A percentile compares a stretch with the other conserved stretches of the same genome.
Evolutionary conservation across 2,329 filamentous ascomycete species (phyloP).

Genomic region (Pyrenochaeta sp.): DNA sequence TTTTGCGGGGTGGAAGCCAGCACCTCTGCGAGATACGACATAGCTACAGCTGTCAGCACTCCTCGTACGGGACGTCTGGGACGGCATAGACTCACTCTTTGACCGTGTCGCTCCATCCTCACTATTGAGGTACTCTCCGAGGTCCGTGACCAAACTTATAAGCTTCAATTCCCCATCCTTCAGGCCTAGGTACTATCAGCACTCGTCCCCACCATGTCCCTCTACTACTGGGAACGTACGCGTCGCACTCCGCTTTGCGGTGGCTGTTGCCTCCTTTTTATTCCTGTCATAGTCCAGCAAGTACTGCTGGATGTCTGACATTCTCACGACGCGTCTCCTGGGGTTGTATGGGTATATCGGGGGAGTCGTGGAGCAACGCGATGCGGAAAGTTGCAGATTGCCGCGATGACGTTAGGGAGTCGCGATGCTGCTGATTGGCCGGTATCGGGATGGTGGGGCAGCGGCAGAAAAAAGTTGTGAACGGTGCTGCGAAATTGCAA

Average conservation of each 20-base stretch:
- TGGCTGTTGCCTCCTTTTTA: slow-evolving; percentile 55
- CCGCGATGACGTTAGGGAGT: slow-evolving; percentile 27
- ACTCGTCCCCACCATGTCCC: slow-evolving; percentile 19
- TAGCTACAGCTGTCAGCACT: slow-evolving; percentile 42
- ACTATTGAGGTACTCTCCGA: slow-evolving; percentile 73
- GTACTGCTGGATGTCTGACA: slow-evolving; percentile 63
- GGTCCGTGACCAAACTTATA: slow-evolving; percentile 68
- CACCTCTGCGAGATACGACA: slow-evolving; percentile 62
- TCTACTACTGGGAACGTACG: slow-evolving; percentile 36
- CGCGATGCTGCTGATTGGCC: slow-evolving; percentile 29
- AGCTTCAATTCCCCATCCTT: slow-evolving; percentile 68
- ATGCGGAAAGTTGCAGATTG: slow-evolving; percentile 20
- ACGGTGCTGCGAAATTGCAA: slow-evolving; percentile 5
- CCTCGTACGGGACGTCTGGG: slow-evolving; percentile 17
- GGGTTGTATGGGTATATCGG: slow-evolving; percentile 6
- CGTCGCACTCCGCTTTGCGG: slow-evolving; percentile 54
- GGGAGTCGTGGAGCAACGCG: slow-evolving; percentile 7
- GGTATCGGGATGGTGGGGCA: slow-evolving; percentile 28
- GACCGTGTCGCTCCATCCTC: slow-evolving; percentile 67
- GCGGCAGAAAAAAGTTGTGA: slow-evolving; percentile 20
- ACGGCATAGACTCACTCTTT: slow-evolving; percentile 57
- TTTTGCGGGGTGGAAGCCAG: slow-evolving; percentile 61
- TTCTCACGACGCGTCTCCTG: slow-evolving; percentile 40
- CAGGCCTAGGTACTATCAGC: slow-evolving; percentile 57
- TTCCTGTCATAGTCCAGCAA: slow-evolving; percentile 60